Evolutionary conservation across 2,329 filamentous ascomycete species (phyloP).

Genomic region (Pseudocercospora crystallina): DNA sequence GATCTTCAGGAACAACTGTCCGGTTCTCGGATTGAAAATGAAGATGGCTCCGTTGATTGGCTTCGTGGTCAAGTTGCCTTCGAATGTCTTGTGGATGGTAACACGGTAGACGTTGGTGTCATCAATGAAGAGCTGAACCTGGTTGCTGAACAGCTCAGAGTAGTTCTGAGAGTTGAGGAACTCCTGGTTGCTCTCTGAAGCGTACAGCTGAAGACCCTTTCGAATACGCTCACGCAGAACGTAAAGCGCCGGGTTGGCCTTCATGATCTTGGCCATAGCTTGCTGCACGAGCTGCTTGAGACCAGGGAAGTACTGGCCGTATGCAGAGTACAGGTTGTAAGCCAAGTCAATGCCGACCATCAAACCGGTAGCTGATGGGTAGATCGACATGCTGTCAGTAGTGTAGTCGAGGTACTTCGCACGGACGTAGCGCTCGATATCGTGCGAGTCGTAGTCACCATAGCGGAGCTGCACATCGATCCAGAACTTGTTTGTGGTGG

Average conservation of each 20-base stretch:
- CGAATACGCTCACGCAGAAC: constrained; percentile 96
- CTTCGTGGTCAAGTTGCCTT: constrained; percentile 98
- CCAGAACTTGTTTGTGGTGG: constrained; percentile 99
- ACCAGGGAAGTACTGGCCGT: constrained; percentile 97
- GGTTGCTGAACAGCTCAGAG: constrained; percentile 97
- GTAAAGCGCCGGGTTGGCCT: constrained; percentile 94
- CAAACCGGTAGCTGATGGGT: constrained; percentile 90
- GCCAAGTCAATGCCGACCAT: constrained; percentile 98
- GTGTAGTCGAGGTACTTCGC: constrained; percentile 99
- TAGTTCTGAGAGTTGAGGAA: constrained; percentile 99
- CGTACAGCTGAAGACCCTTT: constrained; percentile 96
- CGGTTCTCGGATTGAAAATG: constrained; percentile 99
- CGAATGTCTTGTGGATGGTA: constrained; percentile 99
- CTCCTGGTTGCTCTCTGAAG: constrained; percentile 97
- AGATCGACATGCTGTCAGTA: constrained; percentile 97
- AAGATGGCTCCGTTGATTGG: constrained; percentile 99
- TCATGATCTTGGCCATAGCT: constrained; percentile 99
- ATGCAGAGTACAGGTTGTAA: constrained; percentile 97
- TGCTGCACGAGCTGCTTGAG: constrained; percentile 94
- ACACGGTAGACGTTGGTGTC: constrained; percentile 99
- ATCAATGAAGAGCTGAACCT: constrained; percentile 98
- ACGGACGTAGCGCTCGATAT: constrained; percentile 95
- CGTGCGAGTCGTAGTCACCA: constrained; percentile 97
- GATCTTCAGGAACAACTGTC: constrained; percentile 97
- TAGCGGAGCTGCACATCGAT: constrained; percentile 95